Evolutionary conservation across 345 rosid genomes (phyloP), one percentile per base, ranked within the genome.

Genomic region (Anastatica hierochuntica): DNA sequence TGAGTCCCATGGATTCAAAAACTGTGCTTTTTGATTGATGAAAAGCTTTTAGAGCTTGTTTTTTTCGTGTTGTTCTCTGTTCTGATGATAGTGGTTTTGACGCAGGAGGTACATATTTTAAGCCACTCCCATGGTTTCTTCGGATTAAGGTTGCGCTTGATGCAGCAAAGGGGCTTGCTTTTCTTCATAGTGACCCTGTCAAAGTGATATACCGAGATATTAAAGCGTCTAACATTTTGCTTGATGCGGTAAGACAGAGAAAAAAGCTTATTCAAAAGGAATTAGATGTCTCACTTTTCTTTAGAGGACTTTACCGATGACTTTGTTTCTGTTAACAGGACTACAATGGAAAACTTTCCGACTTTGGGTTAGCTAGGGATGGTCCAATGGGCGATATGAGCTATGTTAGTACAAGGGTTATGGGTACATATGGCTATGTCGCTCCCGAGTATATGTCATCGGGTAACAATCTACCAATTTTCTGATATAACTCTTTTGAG

Each of bases 321-420:
- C n/a, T 58, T 37, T 42, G 30, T 7, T 19, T 58, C 43, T 19
- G 20, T 44, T 33, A 39, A 73, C 70, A 86, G 98, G 80, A 78
- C 26, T 88, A 77, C 43, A 72, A 69, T 3, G 90, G 90, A 1
- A 92, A 81, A 35, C 94, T 92, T 31, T 88, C 98, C 2, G 97
- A 88, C 59, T 92, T 92, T 33, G 98, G 98, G 6, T 68, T 92
- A 70, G 97, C 96, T 63, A 85, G 90, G 56, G 98, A 92, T 52
- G 88, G 96, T 20, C 98, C 98, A 14, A 43, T 68, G 4, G 98
- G 88, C 2, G 84, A 78, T 55, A 60, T 65, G 47, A 88, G 96
- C 66, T 81, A 88, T 50, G 94, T 88, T 56, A 88, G 96, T 21
- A 92, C 98, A 4, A 71, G 98, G 53, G 23, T 92, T 43, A 92